phyloP scores from a whole-genome alignment of 495 filamentous ascomycete species.

The Copromyces sp. region DNA sequence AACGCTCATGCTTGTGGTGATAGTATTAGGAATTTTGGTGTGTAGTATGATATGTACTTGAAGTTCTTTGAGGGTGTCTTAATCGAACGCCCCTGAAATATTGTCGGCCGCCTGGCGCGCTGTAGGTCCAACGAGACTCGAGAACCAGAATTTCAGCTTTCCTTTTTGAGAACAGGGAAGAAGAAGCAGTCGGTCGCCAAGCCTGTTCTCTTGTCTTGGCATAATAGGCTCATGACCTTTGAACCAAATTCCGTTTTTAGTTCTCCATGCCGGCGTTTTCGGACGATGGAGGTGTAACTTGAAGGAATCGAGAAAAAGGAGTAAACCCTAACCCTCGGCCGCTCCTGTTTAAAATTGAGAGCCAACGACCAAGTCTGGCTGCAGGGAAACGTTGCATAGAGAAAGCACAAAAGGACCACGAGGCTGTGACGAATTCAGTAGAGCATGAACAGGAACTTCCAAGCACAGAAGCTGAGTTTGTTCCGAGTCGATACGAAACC shows the following conservation, averaged over 20 bases:
- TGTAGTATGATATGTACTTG: not conserved
- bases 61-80: not conserved
- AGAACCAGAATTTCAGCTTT: not conserved
- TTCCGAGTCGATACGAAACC: not conserved
- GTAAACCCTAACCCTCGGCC: not conserved
- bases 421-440: not conserved
- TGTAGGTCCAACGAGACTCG: not conserved
- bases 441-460: not conserved
- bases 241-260: not conserved
- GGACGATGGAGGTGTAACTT: not conserved
- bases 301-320: not conserved
- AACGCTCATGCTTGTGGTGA: not conserved
- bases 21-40: not conserved
- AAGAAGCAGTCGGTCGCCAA: not conserved
- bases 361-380: not conserved
- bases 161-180: not conserved
- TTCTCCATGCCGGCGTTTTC: not conserved
- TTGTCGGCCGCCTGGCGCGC: not conserved
- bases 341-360: not conserved
- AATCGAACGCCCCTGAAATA: not conserved
- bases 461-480: not conserved
- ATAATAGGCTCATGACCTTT: not conserved
- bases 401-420: not conserved
- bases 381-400: not conserved
- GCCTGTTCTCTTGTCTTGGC: not conserved